Evolutionary conservation across 169 alveolate genomes (phyloP).

Genomic region (Plasmodium gonderi): DNA sequence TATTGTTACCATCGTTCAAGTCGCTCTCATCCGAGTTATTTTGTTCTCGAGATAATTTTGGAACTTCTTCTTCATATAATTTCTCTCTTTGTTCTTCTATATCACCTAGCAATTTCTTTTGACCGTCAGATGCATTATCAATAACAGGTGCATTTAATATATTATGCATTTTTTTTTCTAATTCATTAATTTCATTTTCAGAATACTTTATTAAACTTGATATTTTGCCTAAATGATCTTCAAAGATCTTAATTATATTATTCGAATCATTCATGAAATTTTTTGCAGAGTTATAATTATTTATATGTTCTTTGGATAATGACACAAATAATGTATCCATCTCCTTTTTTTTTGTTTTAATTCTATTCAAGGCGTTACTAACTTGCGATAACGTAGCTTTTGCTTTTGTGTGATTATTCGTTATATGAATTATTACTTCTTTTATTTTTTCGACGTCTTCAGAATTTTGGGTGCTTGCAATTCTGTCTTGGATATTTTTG

Average conservation of each 20-base stretch:
- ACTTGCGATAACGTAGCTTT: not conserved
- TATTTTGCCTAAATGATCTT: too few species aligned
- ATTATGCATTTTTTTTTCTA: too few species aligned
- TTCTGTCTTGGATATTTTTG: not conserved
- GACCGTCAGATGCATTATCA: too few species aligned
- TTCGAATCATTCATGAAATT: not conserved
- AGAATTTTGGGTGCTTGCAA: not conserved
- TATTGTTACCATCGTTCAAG: too few species aligned
- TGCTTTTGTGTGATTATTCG: not conserved
- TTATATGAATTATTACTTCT: not conserved
- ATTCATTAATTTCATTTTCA: too few species aligned
- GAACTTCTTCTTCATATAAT: too few species aligned
- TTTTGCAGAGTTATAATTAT: not conserved
- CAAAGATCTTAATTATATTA: not conserved
- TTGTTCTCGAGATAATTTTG: too few species aligned
- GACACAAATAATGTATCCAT: not conserved
- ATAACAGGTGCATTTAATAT: too few species aligned
- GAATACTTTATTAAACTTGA: too few species aligned
- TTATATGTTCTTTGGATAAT: not conserved
- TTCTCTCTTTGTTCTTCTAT: too few species aligned
- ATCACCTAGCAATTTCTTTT: too few species aligned
- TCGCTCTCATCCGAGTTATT: too few species aligned
- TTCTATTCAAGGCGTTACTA: not conserved
- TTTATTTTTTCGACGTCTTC: not conserved
- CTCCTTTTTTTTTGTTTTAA: not conserved